Conservation (phyloP, 2,329 filamentous ascomycete genomes). For the Aspergillus amoenus region DNA sequence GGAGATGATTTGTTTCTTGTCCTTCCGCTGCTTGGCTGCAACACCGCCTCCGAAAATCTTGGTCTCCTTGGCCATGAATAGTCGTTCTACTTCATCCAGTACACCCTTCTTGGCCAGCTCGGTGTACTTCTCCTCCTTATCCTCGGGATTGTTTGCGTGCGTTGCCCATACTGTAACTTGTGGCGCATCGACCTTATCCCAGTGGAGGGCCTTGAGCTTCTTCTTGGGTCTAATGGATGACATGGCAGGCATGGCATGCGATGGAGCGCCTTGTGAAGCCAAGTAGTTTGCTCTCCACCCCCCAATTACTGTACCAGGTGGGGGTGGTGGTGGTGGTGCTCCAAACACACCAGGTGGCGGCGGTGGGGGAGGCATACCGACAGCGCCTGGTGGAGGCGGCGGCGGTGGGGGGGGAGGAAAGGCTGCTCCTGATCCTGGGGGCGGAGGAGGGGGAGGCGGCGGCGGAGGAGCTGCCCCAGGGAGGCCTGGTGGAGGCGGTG, state of each 20-base stretch:
- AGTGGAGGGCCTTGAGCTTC: constrained; percentile 98
- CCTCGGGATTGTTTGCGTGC: constrained; percentile 80
- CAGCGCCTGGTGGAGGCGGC: constrained; percentile 43
- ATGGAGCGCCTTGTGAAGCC: constrained; percentile 57
- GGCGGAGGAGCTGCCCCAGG: constrained; percentile 41
- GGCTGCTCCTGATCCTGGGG: constrained; percentile 36
- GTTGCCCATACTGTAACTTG: constrained; percentile 90
- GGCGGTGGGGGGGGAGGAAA: constrained; percentile 46
- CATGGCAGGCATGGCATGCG: constrained; percentile 63
- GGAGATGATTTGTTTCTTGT: constrained; percentile 97
- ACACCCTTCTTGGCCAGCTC: constrained; percentile 94
- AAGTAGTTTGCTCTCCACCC: constrained; percentile 69
- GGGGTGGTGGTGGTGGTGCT: constrained; percentile 61
- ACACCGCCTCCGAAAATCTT: constrained; percentile 73
- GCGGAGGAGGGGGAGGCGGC: constrained; percentile 48
- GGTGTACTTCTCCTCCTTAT: constrained; percentile 91
- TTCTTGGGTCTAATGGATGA: constrained; percentile 90
- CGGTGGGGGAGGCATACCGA: constrained; percentile 43
- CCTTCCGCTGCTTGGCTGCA: constrained; percentile 70
- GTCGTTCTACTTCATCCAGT: constrained; percentile 92
- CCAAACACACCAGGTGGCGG: constrained; percentile 40
- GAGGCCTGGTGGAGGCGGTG: constrained; percentile 42
- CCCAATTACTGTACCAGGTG: constrained; percentile 63
- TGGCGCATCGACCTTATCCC: constrained; percentile 95
- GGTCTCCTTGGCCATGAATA: constrained; percentile 96